phyloP scores from a whole-genome alignment of 495 filamentous ascomycete species.

The Alectoria sarmentosa region DNA sequence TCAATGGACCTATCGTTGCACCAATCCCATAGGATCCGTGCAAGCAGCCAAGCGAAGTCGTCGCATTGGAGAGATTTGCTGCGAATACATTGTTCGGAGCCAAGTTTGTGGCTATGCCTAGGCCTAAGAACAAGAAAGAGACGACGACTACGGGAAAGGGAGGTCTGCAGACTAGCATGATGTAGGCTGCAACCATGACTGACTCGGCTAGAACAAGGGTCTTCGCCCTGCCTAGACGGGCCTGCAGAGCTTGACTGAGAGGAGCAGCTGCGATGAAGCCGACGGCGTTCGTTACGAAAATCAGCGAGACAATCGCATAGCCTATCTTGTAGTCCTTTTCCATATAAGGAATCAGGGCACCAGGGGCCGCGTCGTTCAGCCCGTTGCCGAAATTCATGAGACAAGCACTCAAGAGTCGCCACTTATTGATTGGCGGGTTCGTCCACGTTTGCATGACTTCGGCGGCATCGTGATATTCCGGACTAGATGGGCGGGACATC shows the following conservation, averaged over 20 bases:
- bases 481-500: conserved; percentile 42
- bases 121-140: conserved; percentile 59
- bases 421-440: conserved; percentile 47
- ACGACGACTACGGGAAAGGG: conserved; percentile 62
- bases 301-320: conserved; percentile 67
- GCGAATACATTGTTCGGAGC: conserved; percentile 71
- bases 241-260: conserved; percentile 47
- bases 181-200: conserved; percentile 47
- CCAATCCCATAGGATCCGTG: conserved; percentile 72
- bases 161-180: conserved; percentile 56
- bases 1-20: conserved; percentile 59
- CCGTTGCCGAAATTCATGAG: conserved; percentile 49
- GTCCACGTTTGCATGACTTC: conserved; percentile 44
- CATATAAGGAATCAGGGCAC: conserved; percentile 69
- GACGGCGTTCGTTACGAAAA: conserved; percentile 71
- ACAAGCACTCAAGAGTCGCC: conserved; percentile 33
- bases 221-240: conserved; percentile 54
- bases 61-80: conserved; percentile 58
- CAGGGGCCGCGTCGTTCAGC: conserved; percentile 57
- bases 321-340: conserved; percentile 63
- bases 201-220: conserved; percentile 50
- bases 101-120: conserved; percentile 58
- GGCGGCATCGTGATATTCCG: conserved; percentile 31
- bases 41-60: conserved; percentile 52
- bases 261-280: conserved; percentile 71